Evolutionary conservation across 768 basidiomycete genomes (phyloP).

Genomic region (Saitozyma podzolica): DNA sequence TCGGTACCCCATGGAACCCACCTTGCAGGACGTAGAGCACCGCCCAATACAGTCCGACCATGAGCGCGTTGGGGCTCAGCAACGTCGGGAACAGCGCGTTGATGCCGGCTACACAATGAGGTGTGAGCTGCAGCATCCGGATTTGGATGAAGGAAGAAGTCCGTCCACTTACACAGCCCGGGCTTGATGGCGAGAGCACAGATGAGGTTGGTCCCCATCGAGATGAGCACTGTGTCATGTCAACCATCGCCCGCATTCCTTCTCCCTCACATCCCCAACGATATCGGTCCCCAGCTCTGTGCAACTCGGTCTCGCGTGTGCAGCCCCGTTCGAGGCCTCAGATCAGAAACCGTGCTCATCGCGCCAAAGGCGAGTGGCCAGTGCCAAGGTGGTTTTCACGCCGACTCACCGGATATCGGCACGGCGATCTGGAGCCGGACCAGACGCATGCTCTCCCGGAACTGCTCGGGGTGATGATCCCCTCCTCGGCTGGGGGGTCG

Average conservation of each 20-base stretch:
- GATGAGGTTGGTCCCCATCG: conserved; percentile 69
- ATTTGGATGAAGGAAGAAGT: not conserved
- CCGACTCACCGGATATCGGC: conserved; percentile 59
- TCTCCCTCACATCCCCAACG: too few species aligned
- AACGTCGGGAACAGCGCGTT: conserved; percentile 53
- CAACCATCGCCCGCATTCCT: conserved; percentile 1
- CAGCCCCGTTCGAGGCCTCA: too few species aligned
- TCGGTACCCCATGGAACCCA: conserved; percentile 3
- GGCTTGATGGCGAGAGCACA: conserved; percentile 70
- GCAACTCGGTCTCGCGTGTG: too few species aligned
- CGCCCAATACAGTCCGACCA: conserved; percentile 53
- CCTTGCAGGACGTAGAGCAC: conserved; percentile 46
- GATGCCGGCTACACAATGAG: conserved; percentile 31
- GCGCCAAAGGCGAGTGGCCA: not conserved
- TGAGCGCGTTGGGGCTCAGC: conserved; percentile 63
- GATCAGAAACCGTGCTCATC: too few species aligned
- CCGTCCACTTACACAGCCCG: conserved; percentile 57
- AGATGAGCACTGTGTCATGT: conserved; percentile 61
- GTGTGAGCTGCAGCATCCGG: not conserved
- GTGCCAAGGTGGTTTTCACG: too few species aligned
- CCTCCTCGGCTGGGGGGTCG: conserved; percentile 35
- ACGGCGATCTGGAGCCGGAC: conserved; percentile 80
- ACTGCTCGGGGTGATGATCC: conserved; percentile 50
- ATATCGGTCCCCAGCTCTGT: too few species aligned
- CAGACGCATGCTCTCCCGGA: conserved; percentile 47